Evolutionary conservation across 148 eudicot species (phyloP).

Genomic region (Polygonum aviculare): DNA sequence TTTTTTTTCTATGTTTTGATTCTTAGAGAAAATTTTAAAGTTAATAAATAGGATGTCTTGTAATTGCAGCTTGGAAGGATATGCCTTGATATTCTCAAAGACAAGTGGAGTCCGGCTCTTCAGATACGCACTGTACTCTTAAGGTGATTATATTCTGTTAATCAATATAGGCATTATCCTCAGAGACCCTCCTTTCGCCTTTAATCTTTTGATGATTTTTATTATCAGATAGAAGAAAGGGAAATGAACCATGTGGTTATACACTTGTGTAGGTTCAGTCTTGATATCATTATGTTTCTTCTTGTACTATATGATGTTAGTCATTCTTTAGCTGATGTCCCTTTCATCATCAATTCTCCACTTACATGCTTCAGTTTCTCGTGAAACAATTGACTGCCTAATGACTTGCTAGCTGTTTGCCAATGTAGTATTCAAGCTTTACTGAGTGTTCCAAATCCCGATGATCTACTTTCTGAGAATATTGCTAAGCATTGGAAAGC

Average conservation of each 20-base stretch:
- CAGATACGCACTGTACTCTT: conserved; percentile 94
- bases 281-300: neutral
- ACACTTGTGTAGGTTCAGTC: neutral
- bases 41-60: neutral
- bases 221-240: neutral
- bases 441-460: conserved; percentile 95
- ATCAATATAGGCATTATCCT: neutral
- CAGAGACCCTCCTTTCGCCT: neutral
- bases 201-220: neutral
- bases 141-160: conserved; percentile 36
- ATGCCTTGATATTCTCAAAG: conserved; percentile 97
- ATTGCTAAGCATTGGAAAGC: conserved; percentile 97
- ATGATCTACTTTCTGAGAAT: conserved; percentile 92
- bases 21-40: neutral
- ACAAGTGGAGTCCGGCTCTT: conserved; percentile 99
- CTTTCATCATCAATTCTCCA: neutral
- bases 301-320: neutral
- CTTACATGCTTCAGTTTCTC: neutral
- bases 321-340: neutral
- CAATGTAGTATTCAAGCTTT: conserved; percentile 79
- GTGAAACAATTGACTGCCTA: neutral
- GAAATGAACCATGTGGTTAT: neutral
- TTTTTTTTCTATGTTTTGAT: neutral
- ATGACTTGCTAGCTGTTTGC: conserved; percentile 5
- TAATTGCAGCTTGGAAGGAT: conserved; percentile 83